Conservation (phyloP, 352 stramenopile genomes). For the Phytophthora rubi region DNA sequence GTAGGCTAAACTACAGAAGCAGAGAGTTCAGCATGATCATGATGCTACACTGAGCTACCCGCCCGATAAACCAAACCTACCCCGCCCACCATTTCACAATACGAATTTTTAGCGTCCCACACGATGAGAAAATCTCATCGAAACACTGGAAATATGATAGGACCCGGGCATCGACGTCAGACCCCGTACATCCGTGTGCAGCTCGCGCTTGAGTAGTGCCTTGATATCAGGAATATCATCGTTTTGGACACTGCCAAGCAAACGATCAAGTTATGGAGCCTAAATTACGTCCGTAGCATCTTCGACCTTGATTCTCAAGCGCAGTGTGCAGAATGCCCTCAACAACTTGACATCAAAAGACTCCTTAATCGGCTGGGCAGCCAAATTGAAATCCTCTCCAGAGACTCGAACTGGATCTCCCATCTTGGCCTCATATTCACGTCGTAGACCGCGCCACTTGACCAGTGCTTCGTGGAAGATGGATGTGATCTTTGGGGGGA, state of each 20-base stretch:
- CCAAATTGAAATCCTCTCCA: neutral
- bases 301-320: neutral
- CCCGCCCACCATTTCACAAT: too few relatives aligned
- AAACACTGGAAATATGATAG: neutral
- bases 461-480: neutral
- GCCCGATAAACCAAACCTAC: too few relatives aligned
- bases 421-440: slow-evolving; percentile 1
- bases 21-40: too few relatives aligned
- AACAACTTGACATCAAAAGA: neutral
- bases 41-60: too few relatives aligned
- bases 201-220: neutral
- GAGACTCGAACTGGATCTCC: neutral
- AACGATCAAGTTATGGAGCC: neutral
- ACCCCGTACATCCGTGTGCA: neutral
- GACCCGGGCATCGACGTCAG: neutral
- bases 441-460: neutral
- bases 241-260: neutral
- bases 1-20: too few relatives aligned
- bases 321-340: neutral
- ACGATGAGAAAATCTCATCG: too few relatives aligned
- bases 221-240: neutral
- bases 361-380: neutral
- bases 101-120: too few relatives aligned
- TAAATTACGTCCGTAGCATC: neutral
- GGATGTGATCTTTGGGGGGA: neutral